phyloP scores from a whole-genome alignment of 1,139 yeast genomes.

The Yamadazyma pseudoaaseri region DNA sequence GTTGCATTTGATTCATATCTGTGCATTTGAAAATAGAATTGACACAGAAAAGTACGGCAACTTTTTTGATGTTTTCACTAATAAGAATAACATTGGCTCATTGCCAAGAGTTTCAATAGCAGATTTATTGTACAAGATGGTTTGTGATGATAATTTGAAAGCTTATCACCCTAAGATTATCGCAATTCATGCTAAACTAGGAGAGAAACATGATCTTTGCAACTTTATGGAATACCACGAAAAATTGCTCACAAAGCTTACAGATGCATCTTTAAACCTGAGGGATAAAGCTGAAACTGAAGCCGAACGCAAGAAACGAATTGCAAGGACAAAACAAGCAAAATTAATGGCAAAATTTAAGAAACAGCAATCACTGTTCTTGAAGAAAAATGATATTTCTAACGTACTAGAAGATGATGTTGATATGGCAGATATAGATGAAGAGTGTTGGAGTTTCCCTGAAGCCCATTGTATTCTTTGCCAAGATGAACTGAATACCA shows the following conservation, averaged over 20 bases:
- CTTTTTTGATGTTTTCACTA: constrained; percentile 33
- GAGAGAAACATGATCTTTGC: constrained; percentile 23
- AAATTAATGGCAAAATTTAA: constrained; percentile 76
- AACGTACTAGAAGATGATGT: constrained; percentile 29
- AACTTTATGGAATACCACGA: constrained; percentile 23
- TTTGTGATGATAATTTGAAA: constrained; percentile 39
- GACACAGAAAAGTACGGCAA: constrained; percentile 29
- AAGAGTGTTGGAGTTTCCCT: constrained; percentile 66
- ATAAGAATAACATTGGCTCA: background rate
- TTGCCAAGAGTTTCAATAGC: constrained; percentile 36
- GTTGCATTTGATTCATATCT: constrained; percentile 69
- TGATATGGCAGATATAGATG: constrained; percentile 35
- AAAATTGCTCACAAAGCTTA: constrained; percentile 16
- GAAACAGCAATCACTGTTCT: constrained; percentile 72
- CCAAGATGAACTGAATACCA: constrained; percentile 74
- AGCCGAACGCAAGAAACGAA: constrained; percentile 57
- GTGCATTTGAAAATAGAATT: constrained; percentile 32
- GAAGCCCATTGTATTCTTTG: constrained; percentile 84
- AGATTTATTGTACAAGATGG: constrained; percentile 40
- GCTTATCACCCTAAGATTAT: constrained; percentile 52
- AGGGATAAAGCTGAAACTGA: constrained; percentile 34
- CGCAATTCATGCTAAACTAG: constrained; percentile 47
- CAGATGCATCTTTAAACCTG: constrained; percentile 2
- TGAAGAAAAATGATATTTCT: constrained; percentile 44
- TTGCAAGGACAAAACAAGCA: constrained; percentile 72